Evolutionary conservation across 1,284 basidiomycete species (phyloP).

Genomic region (Moesziomyces parantarcticus): DNA sequence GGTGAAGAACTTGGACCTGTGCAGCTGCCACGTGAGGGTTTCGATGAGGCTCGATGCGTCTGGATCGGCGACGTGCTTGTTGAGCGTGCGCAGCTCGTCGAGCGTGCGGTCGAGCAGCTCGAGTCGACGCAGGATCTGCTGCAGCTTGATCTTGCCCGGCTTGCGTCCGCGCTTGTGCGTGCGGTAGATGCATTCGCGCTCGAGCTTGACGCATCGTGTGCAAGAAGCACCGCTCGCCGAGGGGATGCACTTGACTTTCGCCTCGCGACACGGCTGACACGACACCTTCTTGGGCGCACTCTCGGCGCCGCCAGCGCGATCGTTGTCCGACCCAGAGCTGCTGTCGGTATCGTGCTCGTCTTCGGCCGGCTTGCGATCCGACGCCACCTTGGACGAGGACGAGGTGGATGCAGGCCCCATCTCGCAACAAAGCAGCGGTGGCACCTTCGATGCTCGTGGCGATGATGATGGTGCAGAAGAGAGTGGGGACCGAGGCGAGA

Average conservation of each 20-base stretch:
- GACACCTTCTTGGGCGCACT: constrained; percentile 26
- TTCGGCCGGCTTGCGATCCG: too few relatives aligned
- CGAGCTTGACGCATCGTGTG: constrained; percentile 26
- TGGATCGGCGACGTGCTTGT: constrained; percentile 21
- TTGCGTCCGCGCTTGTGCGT: constrained; percentile 37
- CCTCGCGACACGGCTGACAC: constrained; percentile 36
- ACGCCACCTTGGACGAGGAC: too few relatives aligned
- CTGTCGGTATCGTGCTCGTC: too few relatives aligned
- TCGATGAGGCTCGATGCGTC: constrained; percentile 33
- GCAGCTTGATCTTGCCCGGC: constrained; percentile 46
- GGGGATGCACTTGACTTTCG: constrained; percentile 41
- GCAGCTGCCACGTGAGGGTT: constrained; percentile 32
- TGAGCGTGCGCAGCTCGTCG: constrained; percentile 25
- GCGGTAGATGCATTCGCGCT: constrained; percentile 23
- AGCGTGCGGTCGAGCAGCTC: constrained; percentile 32
- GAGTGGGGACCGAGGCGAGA: too few relatives aligned
- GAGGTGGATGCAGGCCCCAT: too few relatives aligned
- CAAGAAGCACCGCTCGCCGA: constrained; percentile 3
- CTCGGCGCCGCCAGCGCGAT: not conserved
- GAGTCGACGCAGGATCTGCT: constrained; percentile 33
- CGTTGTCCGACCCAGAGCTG: not conserved
- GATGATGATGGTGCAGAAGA: too few relatives aligned
- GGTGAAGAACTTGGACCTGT: constrained; percentile 28
- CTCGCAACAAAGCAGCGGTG: not conserved
- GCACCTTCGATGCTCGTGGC: not conserved